phyloP scores from a whole-genome alignment of 805 yeast genomes.

The Brettanomyces naardenensis region DNA sequence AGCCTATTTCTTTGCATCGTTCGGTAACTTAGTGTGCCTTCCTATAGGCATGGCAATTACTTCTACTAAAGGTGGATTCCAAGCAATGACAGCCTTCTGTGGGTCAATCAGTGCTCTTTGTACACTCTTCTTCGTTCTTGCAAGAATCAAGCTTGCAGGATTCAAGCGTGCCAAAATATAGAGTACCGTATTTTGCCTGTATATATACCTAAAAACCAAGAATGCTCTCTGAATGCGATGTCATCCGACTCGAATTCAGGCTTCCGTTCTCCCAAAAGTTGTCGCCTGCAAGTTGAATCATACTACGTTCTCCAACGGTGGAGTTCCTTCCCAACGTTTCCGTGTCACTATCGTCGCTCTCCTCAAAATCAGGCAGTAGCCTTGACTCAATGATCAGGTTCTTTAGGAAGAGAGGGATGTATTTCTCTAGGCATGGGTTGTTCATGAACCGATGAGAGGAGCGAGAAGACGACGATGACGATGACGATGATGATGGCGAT shows the following conservation, averaged over 20 bases:
- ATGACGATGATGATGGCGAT: too few relatives aligned
- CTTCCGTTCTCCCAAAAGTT: slow-evolving; percentile 21
- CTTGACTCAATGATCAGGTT: slow-evolving; percentile 20
- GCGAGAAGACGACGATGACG: too few relatives aligned
- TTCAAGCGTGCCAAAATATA: too few relatives aligned
- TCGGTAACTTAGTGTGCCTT: slow-evolving; percentile 38
- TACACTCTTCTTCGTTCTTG: slow-evolving; percentile 12
- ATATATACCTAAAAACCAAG: slow-evolving; percentile 16
- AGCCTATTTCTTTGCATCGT: slow-evolving; percentile 41
- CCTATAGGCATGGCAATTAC: slow-evolving; percentile 34
- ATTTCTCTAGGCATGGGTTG: slow-evolving; percentile 23
- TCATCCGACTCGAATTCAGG: slow-evolving; percentile 18
- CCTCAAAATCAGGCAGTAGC: slow-evolving; percentile 14
- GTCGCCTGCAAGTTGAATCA: slow-evolving; percentile 1
- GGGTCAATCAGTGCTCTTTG: slow-evolving; percentile 22
- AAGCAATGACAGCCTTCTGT: slow-evolving; percentile 26
- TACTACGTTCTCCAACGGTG: too few relatives aligned
- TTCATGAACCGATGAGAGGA: slow-evolving; percentile 18
- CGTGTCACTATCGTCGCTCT: slow-evolving; percentile 3
- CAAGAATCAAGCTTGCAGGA: slow-evolving; percentile 21
- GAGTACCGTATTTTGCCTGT: too few relatives aligned
- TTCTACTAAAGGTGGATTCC: slow-evolving; percentile 22
- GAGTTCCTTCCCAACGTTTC: slow-evolving; percentile 3
- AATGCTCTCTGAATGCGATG: slow-evolving; percentile 21
- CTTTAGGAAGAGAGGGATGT: slow-evolving; percentile 23